phyloP scores from a whole-genome alignment of 78 protist species.

The Speleostelium caveatum region DNA sequence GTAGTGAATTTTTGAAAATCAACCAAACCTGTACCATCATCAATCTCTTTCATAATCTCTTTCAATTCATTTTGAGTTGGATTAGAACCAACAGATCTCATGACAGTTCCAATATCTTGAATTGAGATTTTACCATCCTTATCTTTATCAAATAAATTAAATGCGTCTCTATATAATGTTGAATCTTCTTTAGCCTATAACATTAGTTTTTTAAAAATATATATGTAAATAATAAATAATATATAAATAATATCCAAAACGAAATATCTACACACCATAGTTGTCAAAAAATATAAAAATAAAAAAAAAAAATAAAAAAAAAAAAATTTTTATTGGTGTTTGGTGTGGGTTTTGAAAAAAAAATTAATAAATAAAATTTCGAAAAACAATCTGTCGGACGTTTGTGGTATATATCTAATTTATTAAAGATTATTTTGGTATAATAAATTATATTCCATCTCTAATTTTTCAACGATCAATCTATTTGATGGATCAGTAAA shows the following conservation, averaged over 20 bases:
- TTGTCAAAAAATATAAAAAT: too few relatives aligned
- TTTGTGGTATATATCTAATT: too few relatives aligned
- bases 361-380: too few relatives aligned
- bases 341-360: too few relatives aligned
- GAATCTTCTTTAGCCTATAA: constrained; percentile 65
- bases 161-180: constrained; percentile 69
- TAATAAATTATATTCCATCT: constrained; percentile 8
- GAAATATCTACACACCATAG: too few relatives aligned
- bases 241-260: too few relatives aligned
- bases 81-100: constrained; percentile 88
- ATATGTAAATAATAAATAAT: too few relatives aligned
- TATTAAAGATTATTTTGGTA: background rate
- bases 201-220: background rate
- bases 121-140: constrained; percentile 84
- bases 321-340: too few relatives aligned
- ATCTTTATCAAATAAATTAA: constrained; percentile 81
- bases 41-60: constrained; percentile 51
- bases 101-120: constrained; percentile 78
- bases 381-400: too few relatives aligned
- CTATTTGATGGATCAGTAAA: background rate
- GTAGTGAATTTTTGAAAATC: constrained; percentile 32
- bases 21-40: constrained; percentile 67
- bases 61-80: constrained; percentile 85
- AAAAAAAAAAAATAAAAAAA: too few relatives aligned
- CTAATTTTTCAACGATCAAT: constrained; percentile 10